These are phyloP conservation scores for Trichophaea hybrida DNA, from an alignment of 2,329 filamentous ascomycete genomes.

Conservation along the genomic window DNA sequence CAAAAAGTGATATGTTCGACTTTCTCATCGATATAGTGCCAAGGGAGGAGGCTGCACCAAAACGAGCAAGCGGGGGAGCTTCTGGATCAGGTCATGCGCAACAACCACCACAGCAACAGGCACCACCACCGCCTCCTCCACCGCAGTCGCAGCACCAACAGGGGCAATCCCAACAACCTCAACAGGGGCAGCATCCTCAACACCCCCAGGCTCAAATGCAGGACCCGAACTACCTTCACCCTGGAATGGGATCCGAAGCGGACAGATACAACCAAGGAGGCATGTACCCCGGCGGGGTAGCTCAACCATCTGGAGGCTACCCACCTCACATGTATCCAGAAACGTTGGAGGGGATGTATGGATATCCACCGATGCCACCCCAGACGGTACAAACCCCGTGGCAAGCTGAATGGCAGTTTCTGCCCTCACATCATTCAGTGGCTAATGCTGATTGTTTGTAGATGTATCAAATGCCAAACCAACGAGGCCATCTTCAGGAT, in stretches of 20 bases:
- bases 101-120: constrained; percentile 36
- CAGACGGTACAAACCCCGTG: constrained; percentile 48
- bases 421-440: constrained; percentile 7
- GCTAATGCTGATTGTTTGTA: constrained; percentile 5
- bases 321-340: constrained; percentile 56
- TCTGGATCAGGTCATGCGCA: constrained; percentile 33
- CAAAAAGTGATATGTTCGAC: constrained; percentile 99
- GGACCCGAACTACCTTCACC: constrained; percentile 48
- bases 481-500: constrained; percentile 22
- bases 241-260: constrained; percentile 51
- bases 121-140: constrained; percentile 39
- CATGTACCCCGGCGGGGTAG: constrained; percentile 72
- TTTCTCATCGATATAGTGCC: constrained; percentile 98
- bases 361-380: constrained; percentile 63
- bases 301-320: constrained; percentile 50
- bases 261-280: constrained; percentile 66
- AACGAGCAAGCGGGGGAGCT: constrained; percentile 52
- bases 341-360: constrained; percentile 53
- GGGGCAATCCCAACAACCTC: constrained; percentile 33
- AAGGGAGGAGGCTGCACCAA: constrained; percentile 77
- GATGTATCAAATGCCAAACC: constrained; percentile 25
- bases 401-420: constrained; percentile 15
- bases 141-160: constrained; percentile 30
- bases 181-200: constrained; percentile 37
- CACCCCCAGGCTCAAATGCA: constrained; percentile 46